Conservation (phyloP, 139 green algal species). For the Zygnema cylindricum region DNA sequence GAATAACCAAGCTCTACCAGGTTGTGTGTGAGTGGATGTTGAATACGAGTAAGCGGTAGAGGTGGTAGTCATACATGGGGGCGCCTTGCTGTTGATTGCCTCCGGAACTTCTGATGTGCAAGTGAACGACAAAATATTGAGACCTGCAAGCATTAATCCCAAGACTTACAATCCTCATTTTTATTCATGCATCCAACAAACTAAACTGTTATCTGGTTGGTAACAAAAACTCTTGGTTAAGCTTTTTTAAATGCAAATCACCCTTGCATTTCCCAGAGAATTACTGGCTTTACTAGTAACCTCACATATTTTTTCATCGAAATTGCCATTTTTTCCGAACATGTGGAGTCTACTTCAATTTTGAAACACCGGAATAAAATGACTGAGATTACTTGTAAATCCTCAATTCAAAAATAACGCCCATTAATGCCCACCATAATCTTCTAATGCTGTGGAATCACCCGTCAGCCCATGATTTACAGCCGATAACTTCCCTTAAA, state of each 20-base stretch:
- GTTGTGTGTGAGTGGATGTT: not conserved
- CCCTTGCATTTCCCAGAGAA: not conserved
- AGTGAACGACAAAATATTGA: conserved; percentile 48
- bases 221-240: not conserved
- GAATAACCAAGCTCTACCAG: not conserved
- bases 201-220: not conserved
- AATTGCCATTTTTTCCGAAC: not conserved
- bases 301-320: not conserved
- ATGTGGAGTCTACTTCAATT: not conserved
- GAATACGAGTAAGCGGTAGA: not conserved
- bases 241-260: not conserved
- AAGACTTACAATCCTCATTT: not conserved
- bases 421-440: not conserved
- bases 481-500: too few relatives aligned
- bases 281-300: not conserved
- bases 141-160: not conserved
- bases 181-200: not conserved
- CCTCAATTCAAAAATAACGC: not conserved
- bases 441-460: not conserved
- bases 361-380: not conserved
- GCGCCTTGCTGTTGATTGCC: conserved; percentile 40
- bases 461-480: not conserved
- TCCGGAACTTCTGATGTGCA: conserved; percentile 1
- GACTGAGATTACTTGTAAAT: too few relatives aligned
- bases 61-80: conserved; percentile 24